Conservation (phyloP, 2,329 filamentous ascomycete genomes). For the Diaporthe destruens region DNA sequence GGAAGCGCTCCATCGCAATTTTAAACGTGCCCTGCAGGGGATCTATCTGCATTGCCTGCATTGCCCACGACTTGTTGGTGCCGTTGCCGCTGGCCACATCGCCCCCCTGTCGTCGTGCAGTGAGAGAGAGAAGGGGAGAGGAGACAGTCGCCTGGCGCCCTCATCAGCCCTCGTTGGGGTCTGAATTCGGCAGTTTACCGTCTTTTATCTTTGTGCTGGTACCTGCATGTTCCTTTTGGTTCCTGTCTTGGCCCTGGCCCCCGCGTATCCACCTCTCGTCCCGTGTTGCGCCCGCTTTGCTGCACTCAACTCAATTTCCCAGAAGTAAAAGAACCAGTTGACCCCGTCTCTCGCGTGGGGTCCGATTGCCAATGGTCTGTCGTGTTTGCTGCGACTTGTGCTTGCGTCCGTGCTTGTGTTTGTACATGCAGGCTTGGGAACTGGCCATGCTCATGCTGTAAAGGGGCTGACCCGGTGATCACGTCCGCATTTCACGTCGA, state of each 20-base stretch:
- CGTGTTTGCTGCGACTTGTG: not conserved
- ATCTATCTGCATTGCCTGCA: constrained; percentile 5
- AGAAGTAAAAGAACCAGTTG: constrained; percentile 8
- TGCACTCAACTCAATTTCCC: constrained; percentile 26
- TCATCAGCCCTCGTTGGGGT: not conserved
- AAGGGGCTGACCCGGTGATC: constrained; percentile 27
- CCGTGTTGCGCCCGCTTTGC: not conserved
- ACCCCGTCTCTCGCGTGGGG: constrained; percentile 14
- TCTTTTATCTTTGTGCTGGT: constrained; percentile 11
- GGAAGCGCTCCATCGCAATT: constrained; percentile 40
- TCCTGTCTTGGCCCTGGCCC: not conserved
- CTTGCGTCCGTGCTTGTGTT: constrained; percentile 13
- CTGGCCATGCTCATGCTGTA: constrained; percentile 31
- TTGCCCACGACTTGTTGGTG: constrained; percentile 20
- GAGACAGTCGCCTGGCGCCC: not conserved
- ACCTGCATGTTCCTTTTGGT: not conserved
- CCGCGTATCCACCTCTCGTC: not conserved
- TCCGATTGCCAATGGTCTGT: constrained; percentile 14
- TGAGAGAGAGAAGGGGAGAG: not conserved
- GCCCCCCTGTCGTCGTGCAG: constrained; percentile 15
- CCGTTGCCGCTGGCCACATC: constrained; percentile 24
- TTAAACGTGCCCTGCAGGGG: constrained; percentile 34
- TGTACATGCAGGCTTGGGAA: constrained; percentile 30
- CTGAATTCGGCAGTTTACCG: constrained; percentile 15
- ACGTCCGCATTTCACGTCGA: constrained; percentile 19